Conservation (phyloP, 805 yeast genomes). For the Ogataea trehalophila region DNA sequence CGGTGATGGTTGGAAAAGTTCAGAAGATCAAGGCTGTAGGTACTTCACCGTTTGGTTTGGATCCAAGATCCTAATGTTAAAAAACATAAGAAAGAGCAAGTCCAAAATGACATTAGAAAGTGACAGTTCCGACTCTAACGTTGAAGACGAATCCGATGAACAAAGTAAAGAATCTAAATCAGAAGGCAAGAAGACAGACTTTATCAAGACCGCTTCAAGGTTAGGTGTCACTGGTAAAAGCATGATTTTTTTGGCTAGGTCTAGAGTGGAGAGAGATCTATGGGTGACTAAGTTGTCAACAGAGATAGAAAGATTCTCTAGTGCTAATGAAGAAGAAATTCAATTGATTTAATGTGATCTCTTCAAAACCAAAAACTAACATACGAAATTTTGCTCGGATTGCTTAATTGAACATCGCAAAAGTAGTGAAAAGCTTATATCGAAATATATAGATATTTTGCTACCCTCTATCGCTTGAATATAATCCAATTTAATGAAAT, state of each 20-base stretch:
- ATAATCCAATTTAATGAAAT: neutral
- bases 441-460: neutral
- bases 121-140: neutral
- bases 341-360: constrained; percentile 10
- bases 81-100: constrained; percentile 14
- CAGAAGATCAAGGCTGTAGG: constrained; percentile 69
- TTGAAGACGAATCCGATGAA: neutral
- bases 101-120: neutral
- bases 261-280: constrained; percentile 74
- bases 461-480: neutral
- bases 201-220: constrained; percentile 42
- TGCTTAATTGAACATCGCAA: no score
- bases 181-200: constrained; percentile 22
- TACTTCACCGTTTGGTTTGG: constrained; percentile 87
- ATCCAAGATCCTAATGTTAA: constrained; percentile 43
- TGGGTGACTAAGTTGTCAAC: constrained; percentile 58
- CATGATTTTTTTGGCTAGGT: constrained; percentile 73
- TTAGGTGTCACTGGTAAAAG: constrained; percentile 65
- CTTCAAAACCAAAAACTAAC: neutral
- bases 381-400: no score
- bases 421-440: neutral
- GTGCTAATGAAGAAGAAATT: constrained; percentile 16
- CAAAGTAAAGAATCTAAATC: neutral
- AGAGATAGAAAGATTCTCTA: constrained; percentile 41
- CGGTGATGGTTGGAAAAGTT: constrained; percentile 78